Evolutionary conservation across 2,329 filamentous ascomycete species (phyloP).

Genomic region (Diaporthe ampelina): DNA sequence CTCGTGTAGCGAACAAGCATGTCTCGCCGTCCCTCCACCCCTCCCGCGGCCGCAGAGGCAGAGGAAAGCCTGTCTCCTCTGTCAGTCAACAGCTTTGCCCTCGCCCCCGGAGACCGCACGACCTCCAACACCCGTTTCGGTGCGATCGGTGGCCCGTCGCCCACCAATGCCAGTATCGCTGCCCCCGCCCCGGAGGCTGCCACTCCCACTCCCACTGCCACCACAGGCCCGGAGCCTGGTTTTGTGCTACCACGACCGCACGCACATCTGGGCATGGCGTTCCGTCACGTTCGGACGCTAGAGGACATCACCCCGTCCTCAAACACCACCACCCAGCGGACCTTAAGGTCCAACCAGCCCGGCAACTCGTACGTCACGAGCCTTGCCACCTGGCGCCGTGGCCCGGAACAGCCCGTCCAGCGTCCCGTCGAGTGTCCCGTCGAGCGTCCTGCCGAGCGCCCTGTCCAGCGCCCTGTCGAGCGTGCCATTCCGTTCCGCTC

Average conservation of each 20-base stretch:
- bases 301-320: not conserved
- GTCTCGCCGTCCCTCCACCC: not conserved
- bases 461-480: not conserved
- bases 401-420: not conserved
- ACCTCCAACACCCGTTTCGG: not conserved
- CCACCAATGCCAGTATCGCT: too few relatives aligned
- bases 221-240: not conserved
- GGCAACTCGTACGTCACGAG: not conserved
- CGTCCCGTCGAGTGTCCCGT: not conserved
- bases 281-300: not conserved
- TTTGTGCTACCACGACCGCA: not conserved
- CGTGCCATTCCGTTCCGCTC: too few relatives aligned
- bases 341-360: not conserved
- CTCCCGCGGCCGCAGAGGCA: too few relatives aligned
- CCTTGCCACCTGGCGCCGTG: not conserved
- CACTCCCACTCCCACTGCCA: too few relatives aligned
- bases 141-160: not conserved
- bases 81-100: fast-evolving
- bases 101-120: fast-evolving
- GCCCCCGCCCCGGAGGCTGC: not conserved
- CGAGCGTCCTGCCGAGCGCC: too few relatives aligned
- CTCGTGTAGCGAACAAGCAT: not conserved
- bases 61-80: not conserved
- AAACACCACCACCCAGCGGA: not conserved
- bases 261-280: not conserved